Evolutionary conservation across 768 basidiomycete species (phyloP).

Genomic region (Suillus cothurnatus): DNA sequence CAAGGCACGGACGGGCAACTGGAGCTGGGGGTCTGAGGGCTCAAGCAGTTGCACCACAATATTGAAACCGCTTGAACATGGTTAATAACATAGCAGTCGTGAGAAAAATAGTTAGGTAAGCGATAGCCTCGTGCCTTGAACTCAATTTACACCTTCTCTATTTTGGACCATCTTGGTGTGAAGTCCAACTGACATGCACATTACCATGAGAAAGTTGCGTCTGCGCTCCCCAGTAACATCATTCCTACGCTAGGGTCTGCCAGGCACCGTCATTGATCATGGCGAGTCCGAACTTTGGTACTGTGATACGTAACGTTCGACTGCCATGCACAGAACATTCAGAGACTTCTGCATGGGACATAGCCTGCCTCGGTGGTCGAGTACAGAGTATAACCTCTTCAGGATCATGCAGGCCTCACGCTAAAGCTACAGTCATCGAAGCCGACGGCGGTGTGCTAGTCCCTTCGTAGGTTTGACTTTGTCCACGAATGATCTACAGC

Average conservation of each 20-base stretch:
- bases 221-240: neutral
- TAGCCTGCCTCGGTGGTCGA: constrained; percentile 32
- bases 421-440: constrained; percentile 16
- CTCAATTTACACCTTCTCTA: neutral
- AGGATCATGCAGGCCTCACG: constrained; percentile 1
- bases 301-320: constrained; percentile 30
- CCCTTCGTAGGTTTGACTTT: constrained; percentile 30
- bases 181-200: constrained; percentile 1
- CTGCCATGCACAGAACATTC: constrained; percentile 31
- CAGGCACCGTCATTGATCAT: neutral
- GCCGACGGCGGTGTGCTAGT: constrained; percentile 33
- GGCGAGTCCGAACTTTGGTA: neutral
- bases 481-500: constrained; percentile 7
- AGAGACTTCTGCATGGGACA: constrained; percentile 33
- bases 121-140: neutral
- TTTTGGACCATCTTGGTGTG: neutral
- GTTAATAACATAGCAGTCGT: constrained; percentile 4
- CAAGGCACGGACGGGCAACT: neutral
- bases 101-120: constrained; percentile 1
- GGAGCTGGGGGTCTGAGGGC: neutral
- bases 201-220: neutral
- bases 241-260: neutral
- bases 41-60: neutral
- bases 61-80: neutral
- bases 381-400: constrained; percentile 27